Evolutionary conservation across 2,329 filamentous ascomycete species (phyloP), one percentile per base, ranked within the genome.

Genomic region (Didymella sp.): DNA sequence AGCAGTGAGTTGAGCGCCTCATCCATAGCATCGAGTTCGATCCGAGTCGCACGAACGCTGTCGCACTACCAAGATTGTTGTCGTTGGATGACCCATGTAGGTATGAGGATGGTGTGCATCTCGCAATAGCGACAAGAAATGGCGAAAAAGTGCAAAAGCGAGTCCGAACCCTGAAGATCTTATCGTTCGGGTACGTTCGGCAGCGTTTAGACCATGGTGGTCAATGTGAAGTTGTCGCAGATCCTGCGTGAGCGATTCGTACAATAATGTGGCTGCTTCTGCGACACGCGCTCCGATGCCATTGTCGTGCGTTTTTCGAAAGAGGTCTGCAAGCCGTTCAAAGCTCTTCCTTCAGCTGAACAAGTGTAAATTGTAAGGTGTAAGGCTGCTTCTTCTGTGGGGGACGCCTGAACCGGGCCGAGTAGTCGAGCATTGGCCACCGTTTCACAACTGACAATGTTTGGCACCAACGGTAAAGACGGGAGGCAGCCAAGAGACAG

Each of bases 401-500:
- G 33, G n/a, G 43, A 41, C 17, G 47, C 48, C 41, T 57, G 37
- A 51, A 24, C 19, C 17, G 9, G 37, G 17, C 24, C 30, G 12
- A 37, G 12, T 24, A 57, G 37, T 40, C n/a, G 43, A 56, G 48
- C 48, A 24, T 38, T 47, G 42, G 13, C 42, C 24, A 22, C 21
- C 30, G 54, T 57, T 51, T 51, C 54, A 51, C 42, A 28, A 51
- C 15, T 19, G 7, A 51, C 42, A 25, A n/a, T 31, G 17, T 57
- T 24, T 48, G 47, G 37, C 48, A 51, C 8, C 42, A 48, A 38
- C 54, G 24, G 19, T n/a, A 48, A 44, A 38, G n/a, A 31, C 54
- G 37, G 35, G 48, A 43, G 43, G 28, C 9, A 40, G 11, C 42
- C 47, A 42, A 21, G 19, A 21, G 40, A 28, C 25, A 19, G 3